Evolutionary conservation across 108 stramenopile species (phyloP), one percentile per base, ranked within the genome.

Genomic region (Phaeodactylum tricornutum): DNA sequence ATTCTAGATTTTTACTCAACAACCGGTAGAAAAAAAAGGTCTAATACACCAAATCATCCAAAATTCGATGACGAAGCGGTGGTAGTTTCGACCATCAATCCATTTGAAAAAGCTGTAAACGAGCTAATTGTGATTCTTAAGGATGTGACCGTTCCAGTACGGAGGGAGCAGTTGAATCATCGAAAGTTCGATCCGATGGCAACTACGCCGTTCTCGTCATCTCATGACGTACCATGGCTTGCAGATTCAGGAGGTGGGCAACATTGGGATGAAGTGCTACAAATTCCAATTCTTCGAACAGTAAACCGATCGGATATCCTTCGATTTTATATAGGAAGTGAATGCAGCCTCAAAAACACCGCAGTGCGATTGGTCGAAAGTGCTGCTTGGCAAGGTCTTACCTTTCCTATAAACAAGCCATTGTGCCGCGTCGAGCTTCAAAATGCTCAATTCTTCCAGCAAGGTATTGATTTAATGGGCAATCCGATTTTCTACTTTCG

Each of bases 401-500:
- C 75, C 1, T 87, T 87, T 53, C 85, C 85, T 2, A 63, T 87
- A 24, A 71, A 87, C 40, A 55, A 27, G 14, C 33, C 65, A 32
- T 37, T 36, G 9, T 82, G 81, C 38, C 63, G 67, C 31, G 59
- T 87, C 29, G 85, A 87, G 40, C 44, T 87, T 12, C 66, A 67
- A 49, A 75, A 46, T 21, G 72, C 67, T 0, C 85, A 87, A 62
- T 74, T 77, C 51, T 81, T 87, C 35, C 81, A 87, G 1, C 69
- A 77, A 50, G 85, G 85, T 4, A 30, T 21, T 12, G 81, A 82
- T 53, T 39, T 46, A 19, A 25, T 47, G 21, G 73, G 74, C 11
- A 65, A 75, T 49, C 81, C 78, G 0, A 65, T 87, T 0, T 82
- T 82, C 38, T 82, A 80, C 49, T 87, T 80, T 50, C 70, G 75